These are phyloP conservation scores for Jackrogersella multiformis DNA, from an alignment of 495 filamentous ascomycete species.

Conservation along the genomic window DNA sequence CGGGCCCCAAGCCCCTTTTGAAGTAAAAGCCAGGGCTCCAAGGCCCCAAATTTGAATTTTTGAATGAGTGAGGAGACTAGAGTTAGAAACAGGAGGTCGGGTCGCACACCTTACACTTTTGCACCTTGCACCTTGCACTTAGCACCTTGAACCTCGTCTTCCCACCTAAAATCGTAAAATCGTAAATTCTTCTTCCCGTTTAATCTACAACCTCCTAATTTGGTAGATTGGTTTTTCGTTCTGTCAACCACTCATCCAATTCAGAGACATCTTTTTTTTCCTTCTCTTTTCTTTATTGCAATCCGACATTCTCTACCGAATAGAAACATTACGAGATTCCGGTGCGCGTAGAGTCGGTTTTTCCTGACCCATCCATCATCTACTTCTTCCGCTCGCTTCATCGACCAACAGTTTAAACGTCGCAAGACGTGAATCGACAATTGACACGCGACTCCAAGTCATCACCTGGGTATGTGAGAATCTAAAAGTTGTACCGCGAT, in stretches of 20 bases:
- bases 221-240: constrained; percentile 33
- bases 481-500: constrained; percentile 6
- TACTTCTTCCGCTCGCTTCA: constrained; percentile 38
- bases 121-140: constrained; percentile 24
- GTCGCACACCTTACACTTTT: constrained; percentile 40
- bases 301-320: constrained; percentile 39
- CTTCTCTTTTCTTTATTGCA: constrained; percentile 22
- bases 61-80: constrained; percentile 27
- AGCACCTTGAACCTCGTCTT: constrained; percentile 27
- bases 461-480: constrained; percentile 32
- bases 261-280: no score
- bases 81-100: constrained; percentile 36
- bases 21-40: constrained; percentile 33
- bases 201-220: constrained; percentile 36
- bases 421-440: constrained; percentile 26
- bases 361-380: constrained; percentile 4
- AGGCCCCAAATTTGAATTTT: constrained; percentile 43
- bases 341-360: constrained; percentile 29
- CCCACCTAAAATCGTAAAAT: constrained; percentile 40
- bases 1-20: constrained; percentile 39
- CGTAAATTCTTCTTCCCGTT: constrained; percentile 37
- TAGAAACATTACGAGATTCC: constrained; percentile 26
- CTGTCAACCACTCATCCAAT: constrained; percentile 33
- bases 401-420: constrained; percentile 19
- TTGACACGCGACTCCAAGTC: constrained; percentile 36